A percentile compares a stretch with the other conserved stretches of the same genome.
phyloP scores from a whole-genome alignment of 768 basidiomycete species.

The Arthromyces matolae region DNA sequence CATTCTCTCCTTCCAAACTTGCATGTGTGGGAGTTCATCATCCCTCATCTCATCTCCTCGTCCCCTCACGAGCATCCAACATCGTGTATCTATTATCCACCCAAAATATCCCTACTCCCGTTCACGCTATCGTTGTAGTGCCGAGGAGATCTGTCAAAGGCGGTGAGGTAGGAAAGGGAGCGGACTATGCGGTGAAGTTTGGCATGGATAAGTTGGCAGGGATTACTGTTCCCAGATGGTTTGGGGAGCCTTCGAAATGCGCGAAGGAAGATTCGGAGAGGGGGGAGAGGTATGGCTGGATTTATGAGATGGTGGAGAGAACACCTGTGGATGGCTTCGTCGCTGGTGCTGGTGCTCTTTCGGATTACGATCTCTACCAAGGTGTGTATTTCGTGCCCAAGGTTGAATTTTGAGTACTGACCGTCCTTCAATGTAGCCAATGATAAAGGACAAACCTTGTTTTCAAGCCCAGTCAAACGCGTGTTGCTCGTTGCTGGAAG shows the following conservation, averaged over 20 bases:
- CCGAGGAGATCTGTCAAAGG: conserved; percentile 7
- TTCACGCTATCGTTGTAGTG: conserved; percentile 39
- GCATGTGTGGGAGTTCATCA: conserved; percentile 44
- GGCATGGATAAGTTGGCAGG: conserved; percentile 41
- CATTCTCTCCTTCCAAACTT: conserved; percentile 48
- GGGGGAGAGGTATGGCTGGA: conserved; percentile 20
- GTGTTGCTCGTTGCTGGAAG: conserved; percentile 45
- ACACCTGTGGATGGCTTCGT: conserved; percentile 43
- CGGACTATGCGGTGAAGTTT: conserved; percentile 28
- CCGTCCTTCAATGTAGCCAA: conserved; percentile 2
- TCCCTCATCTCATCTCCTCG: conserved; percentile 36
- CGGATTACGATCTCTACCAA: conserved; percentile 38
- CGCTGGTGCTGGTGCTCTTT: conserved; percentile 42
- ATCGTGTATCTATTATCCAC: conserved; percentile 35
- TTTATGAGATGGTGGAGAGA: conserved; percentile 33
- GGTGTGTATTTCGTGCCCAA: conserved; percentile 4
- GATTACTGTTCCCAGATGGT: conserved; percentile 47
- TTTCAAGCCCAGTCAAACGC: conserved; percentile 23
- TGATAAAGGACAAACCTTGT: conserved; percentile 16
- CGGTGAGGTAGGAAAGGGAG: conserved; percentile 12
- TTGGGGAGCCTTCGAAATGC: conserved; percentile 36
- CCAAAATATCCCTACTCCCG: conserved; percentile 33
- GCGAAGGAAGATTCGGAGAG: conserved; percentile 11
- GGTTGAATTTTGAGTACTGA: not conserved
- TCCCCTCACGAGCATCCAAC: conserved; percentile 45